phyloP scores from a whole-genome alignment of 2,329 filamentous ascomycete genomes.

The Metarhizium anisopliae region DNA sequence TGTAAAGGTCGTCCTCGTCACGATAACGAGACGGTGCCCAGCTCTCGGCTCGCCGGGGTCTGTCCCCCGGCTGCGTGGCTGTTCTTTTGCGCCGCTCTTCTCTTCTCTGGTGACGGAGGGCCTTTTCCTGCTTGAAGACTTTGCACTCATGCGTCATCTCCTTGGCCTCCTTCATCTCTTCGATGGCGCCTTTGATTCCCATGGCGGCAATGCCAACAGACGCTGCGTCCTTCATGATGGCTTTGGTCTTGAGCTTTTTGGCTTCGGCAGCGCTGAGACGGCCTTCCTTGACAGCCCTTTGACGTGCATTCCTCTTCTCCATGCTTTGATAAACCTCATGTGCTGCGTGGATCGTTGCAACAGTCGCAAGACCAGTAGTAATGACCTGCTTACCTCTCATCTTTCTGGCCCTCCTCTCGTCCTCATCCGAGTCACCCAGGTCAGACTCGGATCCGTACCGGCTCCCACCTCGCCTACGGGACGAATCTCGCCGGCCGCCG shows the following conservation, averaged over 20 bases:
- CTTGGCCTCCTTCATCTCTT: constrained; percentile 46
- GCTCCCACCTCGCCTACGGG: constrained; percentile 26
- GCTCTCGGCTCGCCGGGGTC: constrained; percentile 33
- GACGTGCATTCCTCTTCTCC: constrained; percentile 44
- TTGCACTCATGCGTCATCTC: constrained; percentile 39
- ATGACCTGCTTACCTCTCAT: constrained; percentile 55
- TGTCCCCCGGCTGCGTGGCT: constrained; percentile 20
- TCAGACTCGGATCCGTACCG: constrained; percentile 44
- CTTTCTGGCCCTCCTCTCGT: constrained; percentile 44
- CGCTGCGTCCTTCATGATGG: constrained; percentile 48
- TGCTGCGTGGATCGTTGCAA: constrained; percentile 52
- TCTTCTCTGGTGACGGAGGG: constrained; percentile 39
- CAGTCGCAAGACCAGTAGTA: constrained; percentile 46
- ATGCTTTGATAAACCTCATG: constrained; percentile 50
- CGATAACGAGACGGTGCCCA: constrained; percentile 31
- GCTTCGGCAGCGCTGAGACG: constrained; percentile 41
- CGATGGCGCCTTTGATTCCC: constrained; percentile 47
- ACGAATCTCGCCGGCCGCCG: constrained; percentile 27
- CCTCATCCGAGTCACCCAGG: constrained; percentile 48
- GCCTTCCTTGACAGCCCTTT: constrained; percentile 45
- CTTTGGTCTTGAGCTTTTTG: constrained; percentile 48
- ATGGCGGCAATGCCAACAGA: constrained; percentile 49
- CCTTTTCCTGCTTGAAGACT: constrained; percentile 40
- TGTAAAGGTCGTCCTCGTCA: constrained; percentile 29
- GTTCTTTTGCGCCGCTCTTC: constrained; percentile 24